Evolutionary conservation across 2,329 filamentous ascomycete genomes (phyloP).

Genomic region (Trichoderma hamatum): DNA sequence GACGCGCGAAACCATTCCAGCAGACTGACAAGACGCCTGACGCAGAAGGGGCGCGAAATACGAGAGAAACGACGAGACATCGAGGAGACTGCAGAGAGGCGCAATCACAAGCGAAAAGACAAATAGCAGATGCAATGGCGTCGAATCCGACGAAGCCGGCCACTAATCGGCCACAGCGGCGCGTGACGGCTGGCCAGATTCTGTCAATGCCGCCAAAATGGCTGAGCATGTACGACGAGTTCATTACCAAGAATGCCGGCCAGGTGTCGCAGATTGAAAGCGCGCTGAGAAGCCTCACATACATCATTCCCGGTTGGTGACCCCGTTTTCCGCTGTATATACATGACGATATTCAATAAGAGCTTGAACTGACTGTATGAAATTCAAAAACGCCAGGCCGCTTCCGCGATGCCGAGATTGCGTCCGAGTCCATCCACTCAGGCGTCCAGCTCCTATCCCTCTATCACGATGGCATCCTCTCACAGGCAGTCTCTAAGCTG

Average conservation of each 20-base stretch:
- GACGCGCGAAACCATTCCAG: not conserved
- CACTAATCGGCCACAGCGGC: slow-evolving; percentile 18
- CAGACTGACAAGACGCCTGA: not conserved
- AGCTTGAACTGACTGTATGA: not conserved
- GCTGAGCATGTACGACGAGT: slow-evolving; percentile 77
- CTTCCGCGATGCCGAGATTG: slow-evolving; percentile 90
- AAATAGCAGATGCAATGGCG: slow-evolving; percentile 15
- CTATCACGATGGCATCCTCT: slow-evolving; percentile 88
- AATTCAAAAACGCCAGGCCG: slow-evolving; percentile 58
- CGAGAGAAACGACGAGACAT: not conserved
- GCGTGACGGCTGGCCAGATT: slow-evolving; percentile 40
- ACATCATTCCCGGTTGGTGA: slow-evolving; percentile 82
- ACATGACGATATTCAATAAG: too few species aligned
- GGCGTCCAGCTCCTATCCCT: slow-evolving; percentile 86
- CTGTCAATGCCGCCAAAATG: slow-evolving; percentile 65
- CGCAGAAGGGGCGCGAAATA: not conserved
- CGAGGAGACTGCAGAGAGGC: not conserved
- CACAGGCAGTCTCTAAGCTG: slow-evolving; percentile 63
- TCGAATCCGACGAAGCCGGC: slow-evolving; percentile 19
- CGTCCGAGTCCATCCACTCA: slow-evolving; percentile 89
- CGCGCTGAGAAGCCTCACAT: slow-evolving; percentile 86
- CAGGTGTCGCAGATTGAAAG: slow-evolving; percentile 96
- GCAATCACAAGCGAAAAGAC: not conserved
- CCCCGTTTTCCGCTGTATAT: not conserved
- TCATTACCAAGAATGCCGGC: slow-evolving; percentile 92